Percentiles rank a stretch among this genome's conserved stretches.
phyloP scores from a whole-genome alignment of 352 stramenopile genomes.

The Phytophthora podocarpi region DNA sequence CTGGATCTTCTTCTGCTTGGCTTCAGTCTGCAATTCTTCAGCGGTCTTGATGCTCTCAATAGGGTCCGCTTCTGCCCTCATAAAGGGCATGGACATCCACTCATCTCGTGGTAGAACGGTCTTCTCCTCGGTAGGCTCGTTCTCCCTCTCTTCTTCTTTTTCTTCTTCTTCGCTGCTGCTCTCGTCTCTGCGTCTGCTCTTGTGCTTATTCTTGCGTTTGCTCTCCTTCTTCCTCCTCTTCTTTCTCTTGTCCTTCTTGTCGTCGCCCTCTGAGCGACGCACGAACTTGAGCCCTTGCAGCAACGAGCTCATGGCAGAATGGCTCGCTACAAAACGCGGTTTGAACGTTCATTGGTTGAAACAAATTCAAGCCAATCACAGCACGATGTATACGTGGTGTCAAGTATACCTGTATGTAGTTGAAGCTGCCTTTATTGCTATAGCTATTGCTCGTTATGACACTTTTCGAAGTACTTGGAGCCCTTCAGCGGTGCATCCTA shows the following conservation, averaged over 20 bases:
- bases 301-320: slow-evolving; percentile 48
- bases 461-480: slow-evolving; percentile 71
- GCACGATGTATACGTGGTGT: too few species aligned
- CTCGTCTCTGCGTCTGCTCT: slow-evolving; percentile 25
- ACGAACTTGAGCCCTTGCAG: slow-evolving; percentile 79
- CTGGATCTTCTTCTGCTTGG: slow-evolving; percentile 66
- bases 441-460: too few species aligned
- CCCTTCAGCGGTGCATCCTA: slow-evolving; percentile 47
- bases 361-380: too few species aligned
- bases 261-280: slow-evolving; percentile 19
- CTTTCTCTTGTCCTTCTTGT: slow-evolving; percentile 47
- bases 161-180: slow-evolving; percentile 26
- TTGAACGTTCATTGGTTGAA: slow-evolving; percentile 19
- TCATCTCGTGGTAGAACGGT: slow-evolving; percentile 62
- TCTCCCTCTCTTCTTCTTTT: slow-evolving; percentile 7
- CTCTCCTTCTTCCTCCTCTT: slow-evolving; percentile 43
- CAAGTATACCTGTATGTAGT: too few species aligned
- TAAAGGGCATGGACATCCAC: slow-evolving; percentile 87
- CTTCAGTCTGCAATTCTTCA: slow-evolving; percentile 45
- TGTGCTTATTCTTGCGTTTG: slow-evolving; percentile 40
- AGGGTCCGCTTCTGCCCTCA: slow-evolving; percentile 24
- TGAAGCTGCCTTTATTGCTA: slow-evolving; percentile 19
- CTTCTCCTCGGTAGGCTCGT: background rate
- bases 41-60: slow-evolving; percentile 44
- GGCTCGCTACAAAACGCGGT: background rate